Evolutionary conservation across 768 basidiomycete species (phyloP).

Genomic region (Lactarius trivialis): DNA sequence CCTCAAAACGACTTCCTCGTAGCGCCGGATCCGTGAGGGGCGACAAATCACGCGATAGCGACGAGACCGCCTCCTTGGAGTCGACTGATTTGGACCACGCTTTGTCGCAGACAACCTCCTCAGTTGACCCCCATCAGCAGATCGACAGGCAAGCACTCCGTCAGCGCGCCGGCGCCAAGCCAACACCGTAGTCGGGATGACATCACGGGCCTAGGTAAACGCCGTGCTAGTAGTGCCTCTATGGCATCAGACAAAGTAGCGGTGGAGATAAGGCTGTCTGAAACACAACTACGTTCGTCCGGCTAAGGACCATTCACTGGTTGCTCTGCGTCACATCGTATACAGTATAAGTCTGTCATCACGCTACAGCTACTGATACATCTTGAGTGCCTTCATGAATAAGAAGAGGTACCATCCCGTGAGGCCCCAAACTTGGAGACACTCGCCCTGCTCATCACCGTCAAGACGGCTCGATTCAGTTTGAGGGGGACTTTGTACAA

Average conservation of each 20-base stretch:
- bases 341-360: not conserved
- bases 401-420: slow-evolving; percentile 76
- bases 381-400: slow-evolving; percentile 49
- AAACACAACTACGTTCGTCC: not conserved
- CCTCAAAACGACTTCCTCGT: not conserved
- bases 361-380: slow-evolving; percentile 34
- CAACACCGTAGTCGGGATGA: not conserved
- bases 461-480: slow-evolving; percentile 37
- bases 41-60: not conserved
- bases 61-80: not conserved
- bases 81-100: not conserved
- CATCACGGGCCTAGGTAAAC: too few species aligned
- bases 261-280: not conserved
- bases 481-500: slow-evolving; percentile 29
- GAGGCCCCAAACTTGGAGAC: slow-evolving; percentile 73
- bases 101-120: not conserved
- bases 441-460: slow-evolving; percentile 37
- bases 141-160: slow-evolving; percentile 4
- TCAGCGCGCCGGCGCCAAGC: slow-evolving; percentile 2
- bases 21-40: not conserved
- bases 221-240: not conserved
- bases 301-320: not conserved
- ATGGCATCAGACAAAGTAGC: not conserved
- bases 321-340: slow-evolving; percentile 1
- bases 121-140: slow-evolving; percentile 9